Base-by-base conservation (phyloP, 1,284 basidiomycete genomes). In the Cryptococcus amylolentus region DNA sequence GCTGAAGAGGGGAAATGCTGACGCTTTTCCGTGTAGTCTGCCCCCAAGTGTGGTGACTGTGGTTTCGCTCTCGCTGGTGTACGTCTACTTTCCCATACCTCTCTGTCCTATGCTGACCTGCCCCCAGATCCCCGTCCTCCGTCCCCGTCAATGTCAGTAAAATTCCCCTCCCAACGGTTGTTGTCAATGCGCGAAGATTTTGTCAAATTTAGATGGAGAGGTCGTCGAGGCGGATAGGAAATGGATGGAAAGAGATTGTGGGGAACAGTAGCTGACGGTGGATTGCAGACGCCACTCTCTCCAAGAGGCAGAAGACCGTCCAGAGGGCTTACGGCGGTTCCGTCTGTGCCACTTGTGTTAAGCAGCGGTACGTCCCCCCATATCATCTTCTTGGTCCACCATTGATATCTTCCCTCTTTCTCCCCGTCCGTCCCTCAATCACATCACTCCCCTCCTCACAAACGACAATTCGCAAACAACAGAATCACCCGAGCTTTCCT, bases 401-500 rank as follows among this genome's bases (percentile, higher is more conserved):
- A 31, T 3, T 44, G 16, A 7, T 35, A 16, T 27, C 8, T 62
- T 46, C 52, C 38, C 42, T 16, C 20, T 8, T 13, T n/a, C 40
- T 52, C 47, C 68, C 95, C 94, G 69, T 42, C 41, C 20, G 1
- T 42, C 14, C 14, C n/a, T 13, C 20, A 9, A n/a, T 23, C 41
- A 42, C 20, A 9, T n/a, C 49, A 51, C n/a, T 5, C 27, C 31
- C 18, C 27, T n/a, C 31, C 27, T 7, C 18, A 27, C 51, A 18
- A n/a, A 2, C 46, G 18, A 6, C 28, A 38, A 9, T 5, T 61
- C 48, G 10, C n/a, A 14, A 14, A 6, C 41, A 53, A 50, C 68
- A 95, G 95, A 69, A 94, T 99, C 73, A 88, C 98, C 73, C 91
- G 96, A 61, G 94, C 96, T 64, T 99, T 98, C 87, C 82, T 99